Base-by-base conservation (phyloP, 1,139 yeast genomes). In the Candida buenavistaensis region DNA sequence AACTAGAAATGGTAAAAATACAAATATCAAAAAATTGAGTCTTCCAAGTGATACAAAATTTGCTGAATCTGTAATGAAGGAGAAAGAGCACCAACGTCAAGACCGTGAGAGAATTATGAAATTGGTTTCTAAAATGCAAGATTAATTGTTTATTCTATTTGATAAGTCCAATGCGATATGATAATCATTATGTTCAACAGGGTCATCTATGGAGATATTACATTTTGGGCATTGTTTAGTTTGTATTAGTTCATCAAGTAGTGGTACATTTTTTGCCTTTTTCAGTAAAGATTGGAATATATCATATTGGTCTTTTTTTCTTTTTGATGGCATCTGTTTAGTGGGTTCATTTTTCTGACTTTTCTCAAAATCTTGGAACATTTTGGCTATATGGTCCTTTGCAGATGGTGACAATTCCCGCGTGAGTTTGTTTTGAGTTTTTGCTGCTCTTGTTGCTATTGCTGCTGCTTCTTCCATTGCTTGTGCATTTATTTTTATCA, bases 31-130 rank as follows among this genome's bases (percentile, higher is more conserved):
- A 36, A 68, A 63, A 19, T 54, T 81, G 17, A 54, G 54, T 5
- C 55, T 82, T 22, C 82, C 84, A 1, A 55, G 66, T 2, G 64
- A 74, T 41, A 68, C 68, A 14, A 66, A 59, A 30, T 68, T 80
- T 48, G 80, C 77, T 0, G 62, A 71, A 24, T 52, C 66, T 27
- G 40, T 63, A 25, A 30, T 61, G 43, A 47, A 57, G 44, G 59
- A 65, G 44, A 52, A 61, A 45, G 61, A 60, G 38, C 50, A 62
- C 43, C 55, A 57, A 44, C 55, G 53, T 36, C 56, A 53, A 22
- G 68, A 71, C 46, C 62, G 63, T 31, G 64, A 64, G 41, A 57
- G 59, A 41, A 68, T 71, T 39, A 64, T 74, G 59, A 59, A 60
- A 22, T 54, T 72, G 39, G 75, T 71, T 5, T 44, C 61, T 27